These are phyloP conservation scores for Colletotrichum scovillei DNA, from an alignment of 2,329 filamentous ascomycete genomes.

Conservation along the genomic window DNA sequence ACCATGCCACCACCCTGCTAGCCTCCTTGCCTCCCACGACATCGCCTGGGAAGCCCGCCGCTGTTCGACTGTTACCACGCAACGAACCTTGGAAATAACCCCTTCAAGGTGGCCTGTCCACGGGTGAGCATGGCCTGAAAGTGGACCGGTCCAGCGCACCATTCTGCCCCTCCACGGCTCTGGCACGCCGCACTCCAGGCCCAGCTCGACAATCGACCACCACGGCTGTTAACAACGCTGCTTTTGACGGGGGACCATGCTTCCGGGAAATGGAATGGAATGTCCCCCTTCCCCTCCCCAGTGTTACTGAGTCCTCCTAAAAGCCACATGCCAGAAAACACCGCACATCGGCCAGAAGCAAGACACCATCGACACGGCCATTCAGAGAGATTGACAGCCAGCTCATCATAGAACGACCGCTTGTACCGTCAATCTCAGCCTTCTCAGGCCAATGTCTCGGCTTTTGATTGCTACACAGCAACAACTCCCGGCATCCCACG, in stretches of 20 bases:
- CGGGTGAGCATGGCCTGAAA: slow-evolving; percentile 16
- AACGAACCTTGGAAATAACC: slow-evolving; percentile 28
- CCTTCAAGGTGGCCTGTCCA: slow-evolving; percentile 25
- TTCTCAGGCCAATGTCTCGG: slow-evolving; percentile 6
- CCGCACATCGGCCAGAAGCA: slow-evolving; percentile 32
- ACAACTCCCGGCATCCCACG: not conserved
- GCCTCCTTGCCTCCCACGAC: slow-evolving; percentile 13
- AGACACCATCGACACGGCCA: not conserved
- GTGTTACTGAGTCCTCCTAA: not conserved
- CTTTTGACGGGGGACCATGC: not conserved
- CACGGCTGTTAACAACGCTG: not conserved
- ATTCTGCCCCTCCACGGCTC: slow-evolving; percentile 16
- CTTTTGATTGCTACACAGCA: not conserved
- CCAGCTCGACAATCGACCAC: not conserved
- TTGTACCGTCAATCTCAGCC: not conserved
- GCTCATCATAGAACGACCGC: not conserved
- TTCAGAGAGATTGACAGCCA: not conserved
- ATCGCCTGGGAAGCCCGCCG: slow-evolving; percentile 1
- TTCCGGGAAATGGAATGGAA: slow-evolving; percentile 9
- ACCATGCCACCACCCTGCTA: slow-evolving; percentile 27
- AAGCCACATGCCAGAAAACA: slow-evolving; percentile 42
- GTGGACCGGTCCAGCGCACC: slow-evolving; percentile 30
- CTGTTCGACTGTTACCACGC: slow-evolving; percentile 4
- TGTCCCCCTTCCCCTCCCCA: not conserved
- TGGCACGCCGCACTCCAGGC: not conserved